Base-by-base conservation (phyloP, 2,329 filamentous ascomycete species). In the Rutstroemia sp. region DNA sequence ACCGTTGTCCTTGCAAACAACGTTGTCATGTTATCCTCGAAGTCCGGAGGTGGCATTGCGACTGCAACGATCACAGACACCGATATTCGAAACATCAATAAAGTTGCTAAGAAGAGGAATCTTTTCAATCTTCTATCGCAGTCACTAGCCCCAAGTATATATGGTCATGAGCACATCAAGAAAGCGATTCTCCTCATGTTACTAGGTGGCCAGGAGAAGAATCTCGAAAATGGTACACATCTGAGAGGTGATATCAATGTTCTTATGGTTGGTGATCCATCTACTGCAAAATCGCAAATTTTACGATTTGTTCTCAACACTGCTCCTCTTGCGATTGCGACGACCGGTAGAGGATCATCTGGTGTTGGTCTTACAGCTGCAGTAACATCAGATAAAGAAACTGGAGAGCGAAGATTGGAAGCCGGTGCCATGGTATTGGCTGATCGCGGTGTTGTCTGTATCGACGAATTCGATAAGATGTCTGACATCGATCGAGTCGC, bases 401-500 rank as follows among this genome's bases (percentile, higher is more conserved):
- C 94, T 1, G 94, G 94, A 57, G 94, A 99, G 71, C 83, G 94
- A 63, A 84, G 94, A 63, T 80, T 99, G 1, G 94, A 99, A 73
- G 94, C 94, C 16, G 94, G 94, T 81, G 94, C 94, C 62, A 99
- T 99, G 94, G 94, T 99, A 59, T 89, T 99, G 68, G 94, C 86
- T 61, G 94, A 99, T 71, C 87, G 94, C 61, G 94, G 94, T 64
- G 92, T 99, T 10, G 94, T 99, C 37, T 99, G 94, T 76, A 99
- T 99, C 63, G 94, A 99, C 70, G 94, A 99, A 69, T 99, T 99
- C 65, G 94, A 99, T 76, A 99, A 99, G 73, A 99, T 99, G 94
- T 96, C 91, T 57, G 94, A 99, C 69, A 87, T 97, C 57, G 94
- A 99, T 73, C 85, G 94, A 70, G 94, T 99, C 4, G 94, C 94